phyloP scores from a whole-genome alignment of 2,329 filamentous ascomycete species.

The Aspergillus sp. region DNA sequence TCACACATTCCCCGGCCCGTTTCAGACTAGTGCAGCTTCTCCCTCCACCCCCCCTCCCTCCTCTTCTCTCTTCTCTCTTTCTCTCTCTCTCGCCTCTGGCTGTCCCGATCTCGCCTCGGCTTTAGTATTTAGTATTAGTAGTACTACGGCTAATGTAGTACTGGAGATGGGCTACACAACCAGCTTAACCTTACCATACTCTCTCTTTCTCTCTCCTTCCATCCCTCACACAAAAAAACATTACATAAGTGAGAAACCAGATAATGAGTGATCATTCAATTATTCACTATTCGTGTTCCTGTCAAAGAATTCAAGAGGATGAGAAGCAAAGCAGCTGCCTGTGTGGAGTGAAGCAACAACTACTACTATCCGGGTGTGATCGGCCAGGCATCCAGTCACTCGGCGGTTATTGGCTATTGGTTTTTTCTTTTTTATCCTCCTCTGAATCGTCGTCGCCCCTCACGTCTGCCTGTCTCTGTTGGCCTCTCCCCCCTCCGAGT shows the following conservation, averaged over 20 bases:
- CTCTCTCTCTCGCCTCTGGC: background rate
- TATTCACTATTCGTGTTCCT: no score
- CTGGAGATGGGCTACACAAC: no score
- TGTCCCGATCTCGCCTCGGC: background rate
- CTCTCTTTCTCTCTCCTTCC: no score
- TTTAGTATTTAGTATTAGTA: no score
- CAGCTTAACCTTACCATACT: no score
- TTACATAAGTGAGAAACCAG: no score
- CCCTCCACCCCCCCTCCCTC: background rate
- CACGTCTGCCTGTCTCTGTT: background rate
- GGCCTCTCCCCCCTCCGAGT: no score
- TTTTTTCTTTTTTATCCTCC: background rate
- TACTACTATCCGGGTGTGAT: background rate
- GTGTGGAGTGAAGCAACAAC: constrained; percentile 9
- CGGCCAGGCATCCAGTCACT: background rate
- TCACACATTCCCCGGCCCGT: background rate
- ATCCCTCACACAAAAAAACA: no score
- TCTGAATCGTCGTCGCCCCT: background rate
- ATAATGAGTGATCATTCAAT: no score
- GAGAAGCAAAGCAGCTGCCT: constrained; percentile 12
- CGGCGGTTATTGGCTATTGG: background rate
- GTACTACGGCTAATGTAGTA: no score
- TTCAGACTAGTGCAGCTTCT: background rate
- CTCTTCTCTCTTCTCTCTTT: constrained; percentile 3
- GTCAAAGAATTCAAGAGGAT: constrained; percentile 9